These are phyloP conservation scores for Podospora bellae-mahoneyi DNA, from an alignment of 495 filamentous ascomycete species.

Conservation along the genomic window DNA sequence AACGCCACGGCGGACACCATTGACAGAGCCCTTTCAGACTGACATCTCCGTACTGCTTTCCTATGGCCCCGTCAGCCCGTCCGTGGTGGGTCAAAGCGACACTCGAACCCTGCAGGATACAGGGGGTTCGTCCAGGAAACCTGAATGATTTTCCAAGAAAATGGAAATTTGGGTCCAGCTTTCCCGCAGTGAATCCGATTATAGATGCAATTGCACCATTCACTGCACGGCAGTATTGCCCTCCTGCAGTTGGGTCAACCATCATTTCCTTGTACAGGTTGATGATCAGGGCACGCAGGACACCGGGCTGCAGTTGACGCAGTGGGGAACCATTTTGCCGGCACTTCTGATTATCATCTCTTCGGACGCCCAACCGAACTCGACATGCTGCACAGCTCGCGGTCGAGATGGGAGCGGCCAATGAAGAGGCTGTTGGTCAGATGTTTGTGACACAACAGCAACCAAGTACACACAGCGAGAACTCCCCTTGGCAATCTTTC, in stretches of 20 bases:
- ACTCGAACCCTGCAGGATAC: conserved; percentile 1
- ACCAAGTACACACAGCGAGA: not conserved
- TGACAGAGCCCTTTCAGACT: not conserved
- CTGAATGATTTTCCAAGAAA: not conserved
- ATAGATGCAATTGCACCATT: not conserved
- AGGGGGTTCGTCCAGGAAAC: conserved; percentile 4
- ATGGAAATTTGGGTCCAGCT: conserved; percentile 7
- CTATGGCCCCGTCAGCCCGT: not conserved
- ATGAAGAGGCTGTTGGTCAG: not conserved
- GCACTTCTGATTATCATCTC: not conserved
- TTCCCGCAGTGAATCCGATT: not conserved
- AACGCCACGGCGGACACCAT: not conserved
- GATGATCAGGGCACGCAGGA: not conserved
- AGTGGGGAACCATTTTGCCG: not conserved
- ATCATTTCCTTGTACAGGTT: not conserved
- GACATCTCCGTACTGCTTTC: not conserved
- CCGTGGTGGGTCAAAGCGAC: not conserved
- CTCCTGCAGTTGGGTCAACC: not conserved
- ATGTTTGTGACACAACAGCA: not conserved
- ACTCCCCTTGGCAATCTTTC: not conserved
- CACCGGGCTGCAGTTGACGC: not conserved
- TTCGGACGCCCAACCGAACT: not conserved
- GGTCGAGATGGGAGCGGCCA: not conserved
- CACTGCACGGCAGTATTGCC: not conserved
- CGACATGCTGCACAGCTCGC: not conserved